Evolutionary conservation across 495 filamentous ascomycete species (phyloP).

Genomic region (Xanthoparmelia taractica): DNA sequence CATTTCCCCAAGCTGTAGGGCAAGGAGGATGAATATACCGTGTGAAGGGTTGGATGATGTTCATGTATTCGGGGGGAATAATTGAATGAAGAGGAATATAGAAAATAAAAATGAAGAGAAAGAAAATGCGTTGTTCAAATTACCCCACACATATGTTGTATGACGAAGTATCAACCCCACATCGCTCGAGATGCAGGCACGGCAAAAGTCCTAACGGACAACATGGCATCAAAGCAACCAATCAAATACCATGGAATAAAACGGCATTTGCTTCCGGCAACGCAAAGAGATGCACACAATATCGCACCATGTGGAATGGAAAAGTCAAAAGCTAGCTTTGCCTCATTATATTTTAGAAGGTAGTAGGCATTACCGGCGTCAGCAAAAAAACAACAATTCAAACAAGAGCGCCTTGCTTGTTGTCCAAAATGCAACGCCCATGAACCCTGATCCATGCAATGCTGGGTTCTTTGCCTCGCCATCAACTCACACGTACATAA

Average conservation of each 20-base stretch:
- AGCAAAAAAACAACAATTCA: background rate
- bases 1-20: too few relatives aligned
- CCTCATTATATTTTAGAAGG: too few relatives aligned
- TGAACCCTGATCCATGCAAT: background rate
- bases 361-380: too few relatives aligned
- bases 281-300: background rate
- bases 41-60: slow-evolving; percentile 10
- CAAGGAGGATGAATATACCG: slow-evolving; percentile 1
- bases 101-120: background rate
- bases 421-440: background rate
- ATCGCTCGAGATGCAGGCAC: background rate
- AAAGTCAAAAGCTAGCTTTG: background rate
- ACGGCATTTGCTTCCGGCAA: background rate
- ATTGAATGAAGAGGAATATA: background rate
- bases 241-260: background rate
- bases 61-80: background rate
- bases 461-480: background rate
- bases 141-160: background rate
- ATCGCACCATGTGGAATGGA: background rate
- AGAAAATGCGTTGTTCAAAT: background rate
- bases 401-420: background rate
- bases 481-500: slow-evolving; percentile 10
- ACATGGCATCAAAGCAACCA: background rate
- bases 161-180: background rate
- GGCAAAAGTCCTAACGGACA: too few relatives aligned